Evolutionary conservation across 352 stramenopile genomes (phyloP), one percentile per base, ranked within the genome.

Genomic region (Globisporangium paroecandrum): DNA sequence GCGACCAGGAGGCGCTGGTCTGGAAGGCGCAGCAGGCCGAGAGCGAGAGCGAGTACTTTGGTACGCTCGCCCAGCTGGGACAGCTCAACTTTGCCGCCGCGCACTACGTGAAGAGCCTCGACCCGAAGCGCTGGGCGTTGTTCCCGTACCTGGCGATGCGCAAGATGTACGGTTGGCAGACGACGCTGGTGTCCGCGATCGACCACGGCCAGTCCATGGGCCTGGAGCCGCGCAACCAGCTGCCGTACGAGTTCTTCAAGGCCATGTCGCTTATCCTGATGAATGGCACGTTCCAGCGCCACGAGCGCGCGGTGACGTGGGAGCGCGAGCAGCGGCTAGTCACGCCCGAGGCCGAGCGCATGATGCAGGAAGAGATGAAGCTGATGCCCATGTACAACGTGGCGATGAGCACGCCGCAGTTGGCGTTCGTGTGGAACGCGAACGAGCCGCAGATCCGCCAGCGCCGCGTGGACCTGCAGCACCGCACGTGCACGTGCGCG

Each of bases 121-220:
- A 86, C 51, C 76, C 78, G 6, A 55, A 41, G 1, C 74, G 63
- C 13, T 86, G 78, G 78, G 79, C 76, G 6, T n/a, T 86, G 15
- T 86, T 81, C 64, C 78, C 78, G 55, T 73, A 82, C 58, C 49
- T 82, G 59, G 61, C 74, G 4, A 54, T 73, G 53, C 65, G 74
- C 18, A 75, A 81, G 64, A 69, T 86, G 58, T 86, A 82, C 68
- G 78, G 78, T 24, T 86, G 78, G 78, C 77, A 83, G 62, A 79
- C 76, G 20, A 82, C 78, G 15, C 60, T 69, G 36, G 72, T 79
- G 22, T 53, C 72, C 22, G 58, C 71, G 13, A 59, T 76, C 24
- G 68, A 76, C 20, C 69, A 79, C 36, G 70, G 69, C 13, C 43
- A 68, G n/a, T 34, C 22, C 1, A 60, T 77, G 51, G 65, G 69